A percentile compares a stretch with the other conserved stretches of the same genome.
phyloP scores from a whole-genome alignment of 2,329 filamentous ascomycete species.

The Fonsecaea pedrosoi region DNA sequence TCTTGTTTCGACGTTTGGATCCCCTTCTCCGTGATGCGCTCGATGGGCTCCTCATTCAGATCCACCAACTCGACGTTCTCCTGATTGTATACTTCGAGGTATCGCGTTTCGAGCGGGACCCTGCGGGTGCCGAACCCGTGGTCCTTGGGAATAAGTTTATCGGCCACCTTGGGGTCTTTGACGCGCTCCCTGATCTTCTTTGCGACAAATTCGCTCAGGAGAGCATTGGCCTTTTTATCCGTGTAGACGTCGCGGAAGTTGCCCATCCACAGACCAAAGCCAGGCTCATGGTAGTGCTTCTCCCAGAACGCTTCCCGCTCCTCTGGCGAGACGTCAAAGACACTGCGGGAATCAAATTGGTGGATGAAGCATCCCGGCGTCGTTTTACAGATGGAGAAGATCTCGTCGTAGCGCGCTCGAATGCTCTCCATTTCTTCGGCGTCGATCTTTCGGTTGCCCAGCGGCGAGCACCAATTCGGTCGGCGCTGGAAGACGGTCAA shows the following conservation, averaged over 20 bases:
- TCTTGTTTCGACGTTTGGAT: slow-evolving; percentile 50
- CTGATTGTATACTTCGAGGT: slow-evolving; percentile 59
- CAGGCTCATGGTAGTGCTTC: slow-evolving; percentile 57
- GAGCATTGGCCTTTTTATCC: slow-evolving; percentile 56
- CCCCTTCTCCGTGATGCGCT: slow-evolving; percentile 48
- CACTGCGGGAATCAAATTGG: slow-evolving; percentile 44
- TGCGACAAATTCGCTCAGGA: slow-evolving; percentile 62
- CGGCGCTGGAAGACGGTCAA: slow-evolving; percentile 67
- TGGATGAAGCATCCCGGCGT: neutral
- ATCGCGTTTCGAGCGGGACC: slow-evolving; percentile 56
- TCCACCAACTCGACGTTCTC: slow-evolving; percentile 57
- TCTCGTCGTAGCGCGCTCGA: neutral
- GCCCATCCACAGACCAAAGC: slow-evolving; percentile 61
- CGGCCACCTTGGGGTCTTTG: slow-evolving; percentile 56
- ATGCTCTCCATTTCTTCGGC: slow-evolving; percentile 55
- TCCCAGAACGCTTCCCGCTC: slow-evolving; percentile 56
- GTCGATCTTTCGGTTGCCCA: slow-evolving; percentile 57
- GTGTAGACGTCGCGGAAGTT: slow-evolving; percentile 61
- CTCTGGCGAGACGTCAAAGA: slow-evolving; percentile 21
- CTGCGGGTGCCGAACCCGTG: slow-evolving; percentile 64
- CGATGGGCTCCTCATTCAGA: slow-evolving; percentile 52
- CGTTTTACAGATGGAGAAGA: neutral
- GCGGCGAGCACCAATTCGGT: slow-evolving; percentile 68
- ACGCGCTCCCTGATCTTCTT: slow-evolving; percentile 61
- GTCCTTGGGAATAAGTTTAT: slow-evolving; percentile 62